A percentile compares a stretch with the other conserved stretches of the same genome.
phyloP scores from a whole-genome alignment of 305 asterid genomes.

The Solanum chacoense region DNA sequence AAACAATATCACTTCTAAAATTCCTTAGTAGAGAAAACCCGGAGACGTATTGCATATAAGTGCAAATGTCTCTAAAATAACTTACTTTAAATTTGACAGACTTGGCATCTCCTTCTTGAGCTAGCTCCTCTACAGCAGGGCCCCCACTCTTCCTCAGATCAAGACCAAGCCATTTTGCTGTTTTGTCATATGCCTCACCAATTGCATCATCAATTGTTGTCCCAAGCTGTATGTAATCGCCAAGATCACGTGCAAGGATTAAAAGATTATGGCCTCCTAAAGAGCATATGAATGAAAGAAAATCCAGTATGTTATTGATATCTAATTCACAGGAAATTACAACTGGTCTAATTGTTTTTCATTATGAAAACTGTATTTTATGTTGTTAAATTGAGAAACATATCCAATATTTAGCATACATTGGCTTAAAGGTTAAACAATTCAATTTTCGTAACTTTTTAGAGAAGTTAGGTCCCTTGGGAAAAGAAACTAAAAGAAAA shows the following conservation, averaged over 20 bases:
- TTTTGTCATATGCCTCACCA: slow-evolving; percentile 97
- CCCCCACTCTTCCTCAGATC: slow-evolving; percentile 94
- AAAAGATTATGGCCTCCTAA: slow-evolving; percentile 95
- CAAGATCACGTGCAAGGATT: slow-evolving; percentile 88
- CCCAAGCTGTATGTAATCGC: slow-evolving; percentile 89
- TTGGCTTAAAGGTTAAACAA: background rate
- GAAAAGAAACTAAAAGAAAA: background rate
- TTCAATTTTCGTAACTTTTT: background rate
- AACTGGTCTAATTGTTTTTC: background rate
- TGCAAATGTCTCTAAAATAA: background rate
- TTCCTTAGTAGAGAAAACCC: background rate
- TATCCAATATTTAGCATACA: background rate
- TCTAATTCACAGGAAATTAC: background rate
- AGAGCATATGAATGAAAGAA: slow-evolving; percentile 9
- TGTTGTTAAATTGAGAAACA: background rate
- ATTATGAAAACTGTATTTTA: background rate
- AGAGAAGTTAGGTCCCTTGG: background rate
- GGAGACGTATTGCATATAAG: background rate
- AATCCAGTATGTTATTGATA: slow-evolving; percentile 1
- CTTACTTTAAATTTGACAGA: slow-evolving; percentile 59
- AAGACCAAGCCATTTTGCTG: slow-evolving; percentile 98
- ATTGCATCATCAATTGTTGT: slow-evolving; percentile 91
- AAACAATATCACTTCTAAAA: background rate
- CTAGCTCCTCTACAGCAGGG: slow-evolving; percentile 92
- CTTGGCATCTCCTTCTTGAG: slow-evolving; percentile 73